phyloP scores from a whole-genome alignment of 345 rosid species.

The Cochlearia excelsa region DNA sequence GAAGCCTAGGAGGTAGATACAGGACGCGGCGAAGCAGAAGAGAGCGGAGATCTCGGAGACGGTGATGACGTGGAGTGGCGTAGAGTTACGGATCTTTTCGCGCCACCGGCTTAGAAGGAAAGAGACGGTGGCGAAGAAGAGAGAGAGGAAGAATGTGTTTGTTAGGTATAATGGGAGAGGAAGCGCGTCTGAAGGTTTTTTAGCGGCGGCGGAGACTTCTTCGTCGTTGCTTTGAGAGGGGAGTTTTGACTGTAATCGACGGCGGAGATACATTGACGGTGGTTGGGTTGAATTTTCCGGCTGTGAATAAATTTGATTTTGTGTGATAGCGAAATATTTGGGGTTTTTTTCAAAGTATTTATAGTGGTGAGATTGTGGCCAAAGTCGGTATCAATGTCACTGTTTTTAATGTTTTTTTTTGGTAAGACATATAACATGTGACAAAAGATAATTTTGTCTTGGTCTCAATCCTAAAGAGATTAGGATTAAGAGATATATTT shows the following conservation, averaged over 20 bases:
- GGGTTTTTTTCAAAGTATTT: too few relatives aligned
- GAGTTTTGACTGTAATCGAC: slow-evolving; percentile 7
- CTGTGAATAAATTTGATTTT: neutral
- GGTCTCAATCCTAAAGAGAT: too few relatives aligned
- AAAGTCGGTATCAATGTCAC: too few relatives aligned
- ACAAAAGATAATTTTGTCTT: too few relatives aligned
- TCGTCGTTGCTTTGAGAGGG: slow-evolving; percentile 2
- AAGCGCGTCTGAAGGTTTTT: slow-evolving; percentile 43
- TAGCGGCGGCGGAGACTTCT: slow-evolving; percentile 4
- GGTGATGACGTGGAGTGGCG: slow-evolving; percentile 40
- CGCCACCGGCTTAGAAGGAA: slow-evolving; percentile 56
- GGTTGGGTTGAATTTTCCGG: neutral
- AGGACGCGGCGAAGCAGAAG: slow-evolving; percentile 32
- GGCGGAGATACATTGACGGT: slow-evolving; percentile 34
- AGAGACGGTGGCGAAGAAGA: slow-evolving; percentile 52
- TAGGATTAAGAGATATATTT: too few relatives aligned
- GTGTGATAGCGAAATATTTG: too few relatives aligned
- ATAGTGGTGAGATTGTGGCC: too few relatives aligned
- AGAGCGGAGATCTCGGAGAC: slow-evolving; percentile 43
- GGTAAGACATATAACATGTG: too few relatives aligned
- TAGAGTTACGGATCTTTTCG: slow-evolving; percentile 41
- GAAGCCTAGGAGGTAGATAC: slow-evolving; percentile 41
- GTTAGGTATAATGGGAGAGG: slow-evolving; percentile 48
- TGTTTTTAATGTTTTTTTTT: too few relatives aligned
- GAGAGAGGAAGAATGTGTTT: slow-evolving; percentile 43